phyloP scores from a whole-genome alignment of 352 stramenopile species.

The Globisporangium acanthophoron region DNA sequence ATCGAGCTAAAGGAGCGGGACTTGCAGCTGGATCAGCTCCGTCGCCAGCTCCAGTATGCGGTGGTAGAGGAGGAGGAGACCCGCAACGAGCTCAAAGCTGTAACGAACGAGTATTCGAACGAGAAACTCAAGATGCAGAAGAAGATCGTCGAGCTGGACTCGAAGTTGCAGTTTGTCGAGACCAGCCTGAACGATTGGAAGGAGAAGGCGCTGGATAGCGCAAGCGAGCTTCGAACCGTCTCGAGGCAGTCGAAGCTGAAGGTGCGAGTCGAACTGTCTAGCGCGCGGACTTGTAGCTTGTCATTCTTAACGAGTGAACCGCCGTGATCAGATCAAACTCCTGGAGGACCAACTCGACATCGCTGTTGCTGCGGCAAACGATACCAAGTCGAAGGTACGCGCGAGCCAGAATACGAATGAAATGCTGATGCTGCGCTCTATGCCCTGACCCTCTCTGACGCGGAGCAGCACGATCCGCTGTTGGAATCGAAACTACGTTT shows the following conservation, averaged over 20 bases:
- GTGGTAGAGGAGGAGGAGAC: constrained; percentile 59
- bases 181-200: constrained; percentile 62
- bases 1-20: constrained; percentile 68
- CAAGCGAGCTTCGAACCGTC: constrained; percentile 34
- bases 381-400: constrained; percentile 9
- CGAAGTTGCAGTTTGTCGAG: constrained; percentile 62
- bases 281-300: too few relatives aligned
- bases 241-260: constrained; percentile 48
- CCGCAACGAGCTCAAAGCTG: constrained; percentile 48
- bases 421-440: background rate
- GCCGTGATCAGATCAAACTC: constrained; percentile 39
- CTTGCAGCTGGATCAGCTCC: constrained; percentile 61
- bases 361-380: constrained; percentile 26
- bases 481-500: constrained; percentile 64
- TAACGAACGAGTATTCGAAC: constrained; percentile 41
- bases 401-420: background rate
- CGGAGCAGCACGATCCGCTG: constrained; percentile 46
- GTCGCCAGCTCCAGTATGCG: constrained; percentile 56
- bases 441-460: constrained; percentile 1
- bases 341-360: constrained; percentile 57
- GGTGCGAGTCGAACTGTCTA: constrained; percentile 15
- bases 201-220: constrained; percentile 57
- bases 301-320: too few relatives aligned
- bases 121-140: constrained; percentile 64
- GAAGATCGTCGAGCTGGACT: constrained; percentile 65